A percentile compares a stretch with the other conserved stretches of the same genome.
Conservation (phyloP, 331 rosid species). For the Spiraea crenata region DNA sequence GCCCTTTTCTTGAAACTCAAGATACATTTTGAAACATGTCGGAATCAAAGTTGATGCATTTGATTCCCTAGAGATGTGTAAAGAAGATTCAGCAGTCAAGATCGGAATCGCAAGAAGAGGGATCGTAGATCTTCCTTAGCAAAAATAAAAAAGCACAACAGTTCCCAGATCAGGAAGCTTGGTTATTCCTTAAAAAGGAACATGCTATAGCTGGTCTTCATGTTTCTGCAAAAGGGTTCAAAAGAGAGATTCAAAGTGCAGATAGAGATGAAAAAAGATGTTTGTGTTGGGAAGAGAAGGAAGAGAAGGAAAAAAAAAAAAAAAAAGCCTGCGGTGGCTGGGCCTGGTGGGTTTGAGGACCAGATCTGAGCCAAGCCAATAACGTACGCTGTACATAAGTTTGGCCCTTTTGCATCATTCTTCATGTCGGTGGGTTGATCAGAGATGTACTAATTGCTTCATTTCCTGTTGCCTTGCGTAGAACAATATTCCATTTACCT, state of each 20-base stretch:
- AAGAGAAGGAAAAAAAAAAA: no score
- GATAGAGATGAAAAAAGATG: conserved; percentile 11
- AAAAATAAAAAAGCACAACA: conserved; percentile 10
- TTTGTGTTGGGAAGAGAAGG: not conserved
- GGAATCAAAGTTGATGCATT: not conserved
- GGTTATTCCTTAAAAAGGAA: conserved; percentile 8
- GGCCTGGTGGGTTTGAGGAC: conserved; percentile 19
- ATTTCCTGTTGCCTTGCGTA: not conserved
- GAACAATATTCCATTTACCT: not conserved
- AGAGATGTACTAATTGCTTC: not conserved
- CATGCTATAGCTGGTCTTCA: not conserved
- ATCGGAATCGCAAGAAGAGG: conserved; percentile 10
- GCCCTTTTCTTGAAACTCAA: not conserved
- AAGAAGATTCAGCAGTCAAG: conserved; percentile 30
- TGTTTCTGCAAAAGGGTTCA: conserved; percentile 25
- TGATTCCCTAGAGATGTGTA: not conserved
- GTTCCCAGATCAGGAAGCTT: conserved; percentile 23
- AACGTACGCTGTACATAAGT: conserved; percentile 11
- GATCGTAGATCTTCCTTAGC: conserved; percentile 14
- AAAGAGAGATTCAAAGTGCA: conserved; percentile 39
- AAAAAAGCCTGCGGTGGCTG: conserved; percentile 6
- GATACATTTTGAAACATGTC: not conserved
- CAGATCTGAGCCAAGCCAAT: conserved; percentile 39
- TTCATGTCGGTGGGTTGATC: conserved; percentile 26
- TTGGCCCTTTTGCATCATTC: conserved; percentile 13